Conservation (phyloP, 2,329 filamentous ascomycete species). For the Grosmannia serpens region DNA sequence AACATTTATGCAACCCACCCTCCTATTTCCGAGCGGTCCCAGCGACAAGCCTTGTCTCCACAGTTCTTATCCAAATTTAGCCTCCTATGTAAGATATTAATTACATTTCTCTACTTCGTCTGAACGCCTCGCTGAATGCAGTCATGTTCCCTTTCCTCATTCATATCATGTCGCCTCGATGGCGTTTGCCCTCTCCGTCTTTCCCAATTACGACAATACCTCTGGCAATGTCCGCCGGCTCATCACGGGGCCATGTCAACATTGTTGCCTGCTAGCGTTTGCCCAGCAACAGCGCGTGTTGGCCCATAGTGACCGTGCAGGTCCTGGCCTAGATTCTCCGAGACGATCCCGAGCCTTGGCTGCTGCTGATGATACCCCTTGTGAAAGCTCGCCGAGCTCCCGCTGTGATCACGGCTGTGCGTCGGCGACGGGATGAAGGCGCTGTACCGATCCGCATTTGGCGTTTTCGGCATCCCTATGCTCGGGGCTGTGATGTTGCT, state of each 20-base stretch:
- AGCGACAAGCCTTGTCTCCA: too few relatives aligned
- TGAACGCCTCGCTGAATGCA: too few relatives aligned
- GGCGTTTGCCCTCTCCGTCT: neutral
- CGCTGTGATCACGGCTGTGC: neutral
- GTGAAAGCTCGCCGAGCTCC: neutral
- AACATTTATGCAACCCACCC: too few relatives aligned
- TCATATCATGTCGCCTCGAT: too few relatives aligned
- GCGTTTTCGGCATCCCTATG: constrained; percentile 11
- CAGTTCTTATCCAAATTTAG: too few relatives aligned
- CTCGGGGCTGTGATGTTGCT: neutral
- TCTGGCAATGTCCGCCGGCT: too few relatives aligned
- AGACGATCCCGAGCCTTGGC: constrained; percentile 23
- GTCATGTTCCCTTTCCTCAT: too few relatives aligned
- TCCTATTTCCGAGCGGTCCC: too few relatives aligned
- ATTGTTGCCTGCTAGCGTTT: constrained; percentile 23
- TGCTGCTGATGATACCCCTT: neutral
- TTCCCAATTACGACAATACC: neutral
- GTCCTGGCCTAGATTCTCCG: constrained; percentile 24
- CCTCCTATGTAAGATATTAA: too few relatives aligned
- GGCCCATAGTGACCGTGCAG: constrained; percentile 38
- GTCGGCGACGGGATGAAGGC: constrained; percentile 12
- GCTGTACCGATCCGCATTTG: constrained; percentile 11
- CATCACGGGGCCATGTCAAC: neutral
- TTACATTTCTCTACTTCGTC: too few relatives aligned
- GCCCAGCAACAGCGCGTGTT: constrained; percentile 25